phyloP scores from a whole-genome alignment of 2,329 filamentous ascomycete species.

The Dothistroma septosporum region DNA sequence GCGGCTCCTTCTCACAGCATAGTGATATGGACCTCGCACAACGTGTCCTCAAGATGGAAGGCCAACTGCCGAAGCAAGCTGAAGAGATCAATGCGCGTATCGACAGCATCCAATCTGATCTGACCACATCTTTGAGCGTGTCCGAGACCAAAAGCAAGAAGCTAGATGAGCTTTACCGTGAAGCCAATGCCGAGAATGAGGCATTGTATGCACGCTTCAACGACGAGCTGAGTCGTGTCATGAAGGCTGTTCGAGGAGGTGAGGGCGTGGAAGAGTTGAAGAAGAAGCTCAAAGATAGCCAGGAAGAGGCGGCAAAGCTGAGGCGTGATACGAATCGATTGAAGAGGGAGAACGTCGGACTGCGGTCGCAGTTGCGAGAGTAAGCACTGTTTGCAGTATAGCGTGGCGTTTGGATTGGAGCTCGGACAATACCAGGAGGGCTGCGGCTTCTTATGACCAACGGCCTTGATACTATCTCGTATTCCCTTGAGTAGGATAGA shows the following conservation, averaged over 20 bases:
- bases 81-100: slow-evolving; percentile 60
- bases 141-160: slow-evolving; percentile 74
- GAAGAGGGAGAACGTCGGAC: slow-evolving; percentile 74
- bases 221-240: slow-evolving; percentile 77
- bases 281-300: slow-evolving; percentile 63
- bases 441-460: neutral
- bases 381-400: neutral
- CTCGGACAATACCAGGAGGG: neutral
- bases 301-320: slow-evolving; percentile 71
- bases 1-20: slow-evolving; percentile 18
- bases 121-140: slow-evolving; percentile 65
- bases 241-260: slow-evolving; percentile 68
- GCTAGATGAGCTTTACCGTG: slow-evolving; percentile 84
- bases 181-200: slow-evolving; percentile 86
- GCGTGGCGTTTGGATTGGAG: neutral
- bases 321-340: slow-evolving; percentile 83
- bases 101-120: slow-evolving; percentile 62
- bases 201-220: slow-evolving; percentile 90
- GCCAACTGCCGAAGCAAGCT: slow-evolving; percentile 58
- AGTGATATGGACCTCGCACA: slow-evolving; percentile 47
- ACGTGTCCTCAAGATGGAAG: slow-evolving; percentile 64
- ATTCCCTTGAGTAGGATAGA: neutral
- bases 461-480: neutral
- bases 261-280: slow-evolving; percentile 77
- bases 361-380: slow-evolving; percentile 48